These are phyloP conservation scores for Rhodotorula sp. DNA, from an alignment of 1,284 basidiomycete genomes.

Conservation along the genomic window DNA sequence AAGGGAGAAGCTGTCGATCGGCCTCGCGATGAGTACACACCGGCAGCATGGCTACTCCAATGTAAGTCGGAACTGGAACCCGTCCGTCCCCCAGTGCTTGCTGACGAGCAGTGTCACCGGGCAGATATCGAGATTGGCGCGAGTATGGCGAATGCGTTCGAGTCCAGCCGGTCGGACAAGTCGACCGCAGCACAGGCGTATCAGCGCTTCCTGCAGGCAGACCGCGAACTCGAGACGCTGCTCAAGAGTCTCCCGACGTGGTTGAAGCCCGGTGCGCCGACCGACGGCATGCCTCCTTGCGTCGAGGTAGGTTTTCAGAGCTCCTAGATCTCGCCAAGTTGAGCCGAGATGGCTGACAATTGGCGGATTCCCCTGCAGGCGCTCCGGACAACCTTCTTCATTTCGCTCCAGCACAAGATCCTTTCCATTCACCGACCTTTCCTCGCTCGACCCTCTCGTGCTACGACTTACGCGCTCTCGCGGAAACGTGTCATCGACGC, in stretches of 20 bases:
- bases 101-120: too few relatives aligned
- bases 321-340: background rate
- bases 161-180: conserved; percentile 15
- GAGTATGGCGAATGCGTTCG: conserved; percentile 32
- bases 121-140: conserved; percentile 33
- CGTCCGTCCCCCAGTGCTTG: too few relatives aligned
- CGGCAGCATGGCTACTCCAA: conserved; percentile 28
- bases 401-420: conserved; percentile 37
- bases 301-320: conserved; percentile 12
- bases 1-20: conserved; percentile 18
- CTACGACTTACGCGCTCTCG: conserved; percentile 30
- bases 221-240: conserved; percentile 31
- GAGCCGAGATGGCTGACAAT: too few relatives aligned
- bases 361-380: too few relatives aligned
- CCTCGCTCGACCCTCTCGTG: conserved; percentile 31
- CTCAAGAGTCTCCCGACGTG: conserved; percentile 23
- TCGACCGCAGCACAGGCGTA: conserved; percentile 20
- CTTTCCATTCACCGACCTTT: conserved; percentile 39
- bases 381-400: conserved; percentile 29
- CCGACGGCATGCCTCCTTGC: conserved; percentile 10
- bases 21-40: conserved; percentile 27
- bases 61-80: conserved; percentile 3
- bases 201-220: conserved; percentile 32
- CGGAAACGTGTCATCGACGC: conserved; percentile 34
- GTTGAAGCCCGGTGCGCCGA: conserved; percentile 10